phyloP scores from a whole-genome alignment of 192 early-diverging fungal species.

The Pilaira anomala region DNA sequence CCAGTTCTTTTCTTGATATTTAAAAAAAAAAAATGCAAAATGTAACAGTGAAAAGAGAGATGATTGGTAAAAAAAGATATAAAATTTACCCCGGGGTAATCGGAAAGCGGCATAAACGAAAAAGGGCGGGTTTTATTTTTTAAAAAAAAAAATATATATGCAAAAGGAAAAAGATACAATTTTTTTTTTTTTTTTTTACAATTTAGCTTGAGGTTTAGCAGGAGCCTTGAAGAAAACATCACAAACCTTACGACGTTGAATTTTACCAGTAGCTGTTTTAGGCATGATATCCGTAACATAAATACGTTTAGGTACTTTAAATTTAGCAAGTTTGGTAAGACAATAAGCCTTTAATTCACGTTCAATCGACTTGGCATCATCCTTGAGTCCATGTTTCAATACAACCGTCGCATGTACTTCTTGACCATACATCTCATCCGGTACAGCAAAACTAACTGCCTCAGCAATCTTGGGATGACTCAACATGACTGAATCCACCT shows the following conservation, averaged over 20 bases:
- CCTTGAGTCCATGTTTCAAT: conserved; percentile 37
- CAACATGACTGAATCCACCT: conserved; percentile 72
- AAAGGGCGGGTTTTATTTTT: too few species aligned
- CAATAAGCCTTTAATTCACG: conserved; percentile 50
- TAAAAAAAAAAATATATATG: too few species aligned
- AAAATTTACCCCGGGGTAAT: too few species aligned
- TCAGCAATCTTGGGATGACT: conserved; percentile 67
- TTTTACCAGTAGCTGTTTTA: conserved; percentile 74
- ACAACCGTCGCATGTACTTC: conserved; percentile 77
- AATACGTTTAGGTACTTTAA: conserved; percentile 72
- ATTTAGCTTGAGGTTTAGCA: conserved; percentile 7
- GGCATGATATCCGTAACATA: conserved; percentile 63
- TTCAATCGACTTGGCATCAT: conserved; percentile 32
- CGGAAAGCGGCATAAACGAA: too few species aligned
- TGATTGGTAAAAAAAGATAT: too few species aligned
- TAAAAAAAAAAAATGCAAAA: too few species aligned
- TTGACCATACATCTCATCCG: conserved; percentile 76
- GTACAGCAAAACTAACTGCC: conserved; percentile 74
- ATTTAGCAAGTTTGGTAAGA: conserved; percentile 55
- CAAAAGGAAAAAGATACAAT: too few species aligned
- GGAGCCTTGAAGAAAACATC: conserved; percentile 28
- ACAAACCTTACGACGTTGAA: conserved; percentile 34
- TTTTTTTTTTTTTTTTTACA: conserved; percentile 10
- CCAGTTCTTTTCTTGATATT: too few species aligned
- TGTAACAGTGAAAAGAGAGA: too few species aligned